phyloP scores from a whole-genome alignment of 1,284 basidiomycete species.

The Heterobasidion occidentale region DNA sequence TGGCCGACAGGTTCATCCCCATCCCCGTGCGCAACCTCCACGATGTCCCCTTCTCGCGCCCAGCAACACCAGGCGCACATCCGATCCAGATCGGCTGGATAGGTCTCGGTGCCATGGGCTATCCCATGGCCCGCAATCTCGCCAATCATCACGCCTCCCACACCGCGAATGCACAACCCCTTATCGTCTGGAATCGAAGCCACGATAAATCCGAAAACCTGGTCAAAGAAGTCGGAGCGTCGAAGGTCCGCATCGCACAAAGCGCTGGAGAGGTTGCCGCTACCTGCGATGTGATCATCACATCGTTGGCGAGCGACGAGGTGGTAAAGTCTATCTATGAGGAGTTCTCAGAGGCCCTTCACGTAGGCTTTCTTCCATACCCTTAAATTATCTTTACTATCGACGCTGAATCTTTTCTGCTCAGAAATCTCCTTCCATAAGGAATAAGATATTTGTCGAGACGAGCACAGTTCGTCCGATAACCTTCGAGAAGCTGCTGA shows the following conservation, averaged over 20 bases:
- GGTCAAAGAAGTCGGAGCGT: conserved; percentile 41
- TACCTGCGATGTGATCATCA: conserved; percentile 77
- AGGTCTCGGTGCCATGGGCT: conserved; percentile 67
- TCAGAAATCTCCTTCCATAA: conserved; percentile 32
- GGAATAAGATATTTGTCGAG: conserved; percentile 73
- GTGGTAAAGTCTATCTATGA: conserved; percentile 67
- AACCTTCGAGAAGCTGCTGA: neutral
- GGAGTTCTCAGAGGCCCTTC: conserved; percentile 52
- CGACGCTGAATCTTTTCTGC: too few relatives aligned
- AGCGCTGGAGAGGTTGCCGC: conserved; percentile 47
- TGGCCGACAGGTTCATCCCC: neutral
- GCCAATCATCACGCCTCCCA: conserved; percentile 40
- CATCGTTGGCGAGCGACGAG: conserved; percentile 68
- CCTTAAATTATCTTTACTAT: neutral
- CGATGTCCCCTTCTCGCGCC: conserved; percentile 51
- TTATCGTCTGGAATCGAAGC: conserved; percentile 61
- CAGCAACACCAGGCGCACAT: conserved; percentile 34
- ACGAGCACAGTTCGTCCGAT: conserved; percentile 60
- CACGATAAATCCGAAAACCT: conserved; percentile 54
- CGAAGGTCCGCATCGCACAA: conserved; percentile 45
- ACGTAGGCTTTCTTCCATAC: conserved; percentile 20
- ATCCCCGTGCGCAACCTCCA: neutral
- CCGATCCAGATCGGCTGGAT: conserved; percentile 49
- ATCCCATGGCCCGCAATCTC: conserved; percentile 69
- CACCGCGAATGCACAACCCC: conserved; percentile 29